These are phyloP conservation scores for Calamus simplicifolius DNA, from an alignment of 176 grass and related monocot genomes.

Conservation along the genomic window DNA sequence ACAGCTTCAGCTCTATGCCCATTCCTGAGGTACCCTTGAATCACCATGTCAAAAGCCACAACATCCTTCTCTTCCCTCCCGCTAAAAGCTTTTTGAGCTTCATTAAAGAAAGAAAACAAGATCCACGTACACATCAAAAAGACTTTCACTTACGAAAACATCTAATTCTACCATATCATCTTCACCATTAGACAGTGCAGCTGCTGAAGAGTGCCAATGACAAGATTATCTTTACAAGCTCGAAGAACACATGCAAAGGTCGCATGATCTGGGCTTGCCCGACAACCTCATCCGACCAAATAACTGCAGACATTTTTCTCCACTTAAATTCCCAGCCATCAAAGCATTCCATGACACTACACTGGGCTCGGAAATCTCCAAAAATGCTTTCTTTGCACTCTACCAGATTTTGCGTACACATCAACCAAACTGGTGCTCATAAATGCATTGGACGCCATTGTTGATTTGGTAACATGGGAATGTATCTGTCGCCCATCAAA, in stretches of 20 bases:
- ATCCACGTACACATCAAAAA: conserved; percentile 35
- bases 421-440: conserved; percentile 26
- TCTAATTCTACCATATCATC: conserved; percentile 21
- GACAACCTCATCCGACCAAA: conserved; percentile 19
- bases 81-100: conserved; percentile 22
- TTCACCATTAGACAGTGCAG: conserved; percentile 23
- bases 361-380: conserved; percentile 25
- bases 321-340: conserved; percentile 18
- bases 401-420: conserved; percentile 26
- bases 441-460: conserved; percentile 12
- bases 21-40: conserved; percentile 36
- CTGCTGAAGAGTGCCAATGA: conserved; percentile 2
- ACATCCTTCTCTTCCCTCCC: conserved; percentile 35
- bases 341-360: conserved; percentile 40
- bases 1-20: conserved; percentile 3
- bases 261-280: conserved; percentile 22
- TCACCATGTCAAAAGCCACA: conserved; percentile 29
- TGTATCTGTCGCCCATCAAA: conserved; percentile 28
- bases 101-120: conserved; percentile 12
- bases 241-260: conserved; percentile 38
- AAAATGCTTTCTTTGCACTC: conserved; percentile 17
- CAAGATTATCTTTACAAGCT: conserved; percentile 8
- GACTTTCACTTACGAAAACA: conserved; percentile 17
- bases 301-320: conserved; percentile 16
- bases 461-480: conserved; percentile 15